Evolutionary conservation across 2,329 filamentous ascomycete genomes (phyloP), one percentile per base, ranked within the genome.

Genomic region (Domatiomyces catenatus): DNA sequence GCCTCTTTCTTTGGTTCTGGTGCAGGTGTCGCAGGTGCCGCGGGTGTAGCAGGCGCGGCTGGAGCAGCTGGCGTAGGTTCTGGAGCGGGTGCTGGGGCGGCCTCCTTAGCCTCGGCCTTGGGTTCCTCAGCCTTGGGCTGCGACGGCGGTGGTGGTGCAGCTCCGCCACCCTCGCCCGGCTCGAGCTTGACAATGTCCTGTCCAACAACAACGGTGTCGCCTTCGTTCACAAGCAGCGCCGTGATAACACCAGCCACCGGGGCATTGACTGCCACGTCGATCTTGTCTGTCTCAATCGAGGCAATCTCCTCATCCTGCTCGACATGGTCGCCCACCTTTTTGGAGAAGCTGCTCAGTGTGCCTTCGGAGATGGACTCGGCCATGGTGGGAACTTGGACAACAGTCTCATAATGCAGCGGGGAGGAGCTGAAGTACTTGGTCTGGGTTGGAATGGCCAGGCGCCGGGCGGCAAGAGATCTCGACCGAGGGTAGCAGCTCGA

Each of bases 251-350:
- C 92, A 42, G 90, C 80, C 61, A 90, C 83, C 6, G 92, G 86
- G 15, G 92, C 89, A 69, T 95, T 96, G 64, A 98, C 89, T 22
- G 90, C 83, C 45, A 98, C 87, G 67, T 98, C 92, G 64, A 96
- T 96, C 88, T 98, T 98, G 77, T 98, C 92, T 12, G 92, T 98
- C 71, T 98, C 92, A 64, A 98, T 98, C 47, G 90, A 95, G 28
- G 92, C 92, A 67, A 98, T 90, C 68, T 98, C 92, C 71, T 96
- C 92, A 64, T 98, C 92, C 62, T 83, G 83, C 72, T 94, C 88
- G 48, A 98, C 89, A 61, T 81, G 89, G 67, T 98, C 92, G 63
- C 92, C 92, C 61, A 95, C 74, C 71, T 90, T 75, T 73, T 96
- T 96, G 63, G 80, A 84, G 75, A 89, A 96, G 66, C 94, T 88